Percentiles rank a stretch among this genome's conserved stretches.
Conservation (phyloP, 768 basidiomycete genomes). For the Megacollybia marginata region DNA sequence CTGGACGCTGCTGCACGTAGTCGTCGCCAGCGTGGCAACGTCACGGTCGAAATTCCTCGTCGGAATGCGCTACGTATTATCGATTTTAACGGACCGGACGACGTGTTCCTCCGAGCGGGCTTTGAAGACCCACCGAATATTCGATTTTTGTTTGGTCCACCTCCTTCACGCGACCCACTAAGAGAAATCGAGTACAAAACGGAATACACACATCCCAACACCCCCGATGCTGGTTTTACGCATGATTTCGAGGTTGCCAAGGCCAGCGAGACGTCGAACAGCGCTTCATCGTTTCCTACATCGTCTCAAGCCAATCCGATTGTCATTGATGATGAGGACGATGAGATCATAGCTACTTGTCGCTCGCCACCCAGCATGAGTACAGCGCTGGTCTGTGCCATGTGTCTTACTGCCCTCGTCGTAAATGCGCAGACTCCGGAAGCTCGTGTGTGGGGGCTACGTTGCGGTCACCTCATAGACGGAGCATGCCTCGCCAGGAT, state of each 20-base stretch:
- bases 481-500: conserved; percentile 64
- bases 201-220: conserved; percentile 58
- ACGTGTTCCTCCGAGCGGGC: neutral
- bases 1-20: neutral
- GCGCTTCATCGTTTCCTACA: conserved; percentile 19
- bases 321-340: conserved; percentile 42
- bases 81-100: neutral
- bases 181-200: conserved; percentile 39
- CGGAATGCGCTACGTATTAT: neutral
- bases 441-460: conserved; percentile 57
- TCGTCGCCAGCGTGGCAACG: neutral
- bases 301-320: conserved; percentile 31
- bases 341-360: conserved; percentile 5
- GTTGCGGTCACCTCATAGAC: conserved; percentile 75
- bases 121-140: neutral
- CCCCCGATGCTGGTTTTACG: conserved; percentile 55
- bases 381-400: conserved; percentile 57
- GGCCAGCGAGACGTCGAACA: conserved; percentile 8
- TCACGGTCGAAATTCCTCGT: neutral
- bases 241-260: conserved; percentile 50
- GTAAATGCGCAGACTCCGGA: conserved; percentile 37
- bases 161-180: neutral
- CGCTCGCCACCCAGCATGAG: conserved; percentile 19
- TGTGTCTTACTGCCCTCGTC: conserved; percentile 58
- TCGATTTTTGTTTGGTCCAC: neutral